Percentiles rank a stretch among this genome's conserved stretches.
phyloP scores from a whole-genome alignment of 2,329 filamentous ascomycete genomes.

The Arthrobotrys pseudoclavata region DNA sequence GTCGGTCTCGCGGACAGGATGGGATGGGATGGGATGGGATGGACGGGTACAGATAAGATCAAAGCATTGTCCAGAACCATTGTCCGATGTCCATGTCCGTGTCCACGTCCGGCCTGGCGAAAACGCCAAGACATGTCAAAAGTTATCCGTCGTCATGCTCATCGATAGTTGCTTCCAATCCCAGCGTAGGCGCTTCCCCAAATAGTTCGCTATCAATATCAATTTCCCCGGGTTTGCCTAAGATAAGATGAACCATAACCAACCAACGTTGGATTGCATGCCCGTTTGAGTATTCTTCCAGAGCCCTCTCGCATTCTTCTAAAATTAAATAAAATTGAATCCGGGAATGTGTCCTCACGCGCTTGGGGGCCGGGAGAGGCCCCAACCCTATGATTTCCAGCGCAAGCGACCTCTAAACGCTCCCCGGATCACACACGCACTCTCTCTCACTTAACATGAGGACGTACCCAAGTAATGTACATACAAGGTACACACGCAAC shows the following conservation, averaged over 20 bases:
- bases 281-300: slow-evolving; percentile 19
- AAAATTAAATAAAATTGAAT: slow-evolving; percentile 47
- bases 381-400: slow-evolving; percentile 1
- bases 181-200: slow-evolving; percentile 23
- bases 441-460: neutral
- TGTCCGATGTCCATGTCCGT: neutral
- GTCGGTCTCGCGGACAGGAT: slow-evolving; percentile 37
- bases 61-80: slow-evolving; percentile 5
- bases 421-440: neutral
- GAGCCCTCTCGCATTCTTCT: no score
- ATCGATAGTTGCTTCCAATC: slow-evolving; percentile 22
- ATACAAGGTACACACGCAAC: no score
- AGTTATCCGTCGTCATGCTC: slow-evolving; percentile 12
- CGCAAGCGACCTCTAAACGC: slow-evolving; percentile 53
- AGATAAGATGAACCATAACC: neutral
- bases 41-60: slow-evolving; percentile 22
- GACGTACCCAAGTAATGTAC: no score
- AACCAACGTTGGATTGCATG: slow-evolving; percentile 1
- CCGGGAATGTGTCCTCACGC: slow-evolving; percentile 42
- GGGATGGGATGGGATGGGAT: slow-evolving; percentile 20
- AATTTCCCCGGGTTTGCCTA: slow-evolving; percentile 19
- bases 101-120: slow-evolving; percentile 22
- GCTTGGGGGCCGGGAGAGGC: slow-evolving; percentile 25
- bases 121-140: slow-evolving; percentile 53
- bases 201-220: slow-evolving; percentile 20